Conservation (phyloP, 2,329 filamentous ascomycete genomes). For the Graphilbum sp. region DNA sequence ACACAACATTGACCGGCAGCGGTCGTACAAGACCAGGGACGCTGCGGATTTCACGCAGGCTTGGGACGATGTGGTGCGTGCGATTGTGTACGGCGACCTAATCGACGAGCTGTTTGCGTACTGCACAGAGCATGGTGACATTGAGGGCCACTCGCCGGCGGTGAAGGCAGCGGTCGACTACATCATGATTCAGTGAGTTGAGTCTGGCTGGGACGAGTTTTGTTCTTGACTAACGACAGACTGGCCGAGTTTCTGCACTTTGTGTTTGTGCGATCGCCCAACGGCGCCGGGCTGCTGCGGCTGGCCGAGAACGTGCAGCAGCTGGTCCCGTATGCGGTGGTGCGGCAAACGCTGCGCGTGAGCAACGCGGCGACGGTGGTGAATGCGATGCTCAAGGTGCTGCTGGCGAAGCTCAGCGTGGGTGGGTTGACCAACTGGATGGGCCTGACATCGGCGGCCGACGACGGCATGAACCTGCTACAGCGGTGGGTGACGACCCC, state of each 20-base stretch:
- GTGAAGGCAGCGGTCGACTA: conserved; percentile 50
- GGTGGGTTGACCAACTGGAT: conserved; percentile 65
- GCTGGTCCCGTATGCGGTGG: conserved; percentile 53
- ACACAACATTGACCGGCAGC: background rate
- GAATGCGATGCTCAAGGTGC: conserved; percentile 52
- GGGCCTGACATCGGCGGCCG: conserved; percentile 50
- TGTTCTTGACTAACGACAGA: conserved; percentile 26
- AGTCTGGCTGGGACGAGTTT: too few species aligned
- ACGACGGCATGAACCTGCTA: conserved; percentile 68
- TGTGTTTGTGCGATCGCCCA: conserved; percentile 54
- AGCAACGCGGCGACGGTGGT: conserved; percentile 75
- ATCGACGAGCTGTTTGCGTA: conserved; percentile 49
- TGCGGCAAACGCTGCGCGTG: conserved; percentile 57
- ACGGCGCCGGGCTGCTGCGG: conserved; percentile 58
- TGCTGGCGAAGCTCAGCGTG: conserved; percentile 64
- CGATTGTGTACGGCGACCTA: conserved; percentile 50
- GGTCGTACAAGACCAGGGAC: conserved; percentile 37
- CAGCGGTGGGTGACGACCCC: conserved; percentile 35
- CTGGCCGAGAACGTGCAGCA: conserved; percentile 54
- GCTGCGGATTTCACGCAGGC: conserved; percentile 44
- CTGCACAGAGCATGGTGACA: conserved; percentile 39
- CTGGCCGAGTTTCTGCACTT: conserved; percentile 61
- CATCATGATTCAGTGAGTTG: conserved; percentile 45
- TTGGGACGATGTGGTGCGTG: conserved; percentile 51
- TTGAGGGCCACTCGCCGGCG: conserved; percentile 46